Percentiles rank a stretch among this genome's conserved stretches.
Evolutionary conservation across 495 filamentous ascomycete genomes (phyloP).

Genomic region (Neurospora tetraspora): DNA sequence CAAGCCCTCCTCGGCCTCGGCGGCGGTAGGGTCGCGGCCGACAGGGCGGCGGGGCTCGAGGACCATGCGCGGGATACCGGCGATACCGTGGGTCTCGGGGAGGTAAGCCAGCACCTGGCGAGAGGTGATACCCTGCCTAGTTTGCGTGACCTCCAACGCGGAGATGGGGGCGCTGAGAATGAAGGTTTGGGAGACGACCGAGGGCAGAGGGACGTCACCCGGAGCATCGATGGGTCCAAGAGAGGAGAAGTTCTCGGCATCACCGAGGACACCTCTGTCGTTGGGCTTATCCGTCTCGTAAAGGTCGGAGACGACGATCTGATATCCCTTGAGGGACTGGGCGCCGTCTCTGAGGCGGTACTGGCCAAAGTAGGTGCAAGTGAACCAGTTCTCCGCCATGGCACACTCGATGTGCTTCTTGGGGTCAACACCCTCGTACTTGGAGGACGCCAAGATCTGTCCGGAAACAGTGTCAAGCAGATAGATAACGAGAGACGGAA

Average conservation of each 20-base stretch:
- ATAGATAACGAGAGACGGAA: constrained; percentile 53
- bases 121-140: constrained; percentile 84
- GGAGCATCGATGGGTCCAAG: constrained; percentile 43
- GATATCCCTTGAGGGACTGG: constrained; percentile 67
- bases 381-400: constrained; percentile 91
- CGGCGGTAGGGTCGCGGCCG: constrained; percentile 68
- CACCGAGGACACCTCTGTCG: constrained; percentile 70
- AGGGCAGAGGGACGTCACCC: constrained; percentile 42
- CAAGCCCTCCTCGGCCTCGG: constrained; percentile 77
- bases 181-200: constrained; percentile 68
- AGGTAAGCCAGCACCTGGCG: constrained; percentile 73
- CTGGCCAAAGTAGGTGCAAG: constrained; percentile 75
- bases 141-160: constrained; percentile 74
- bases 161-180: constrained; percentile 67
- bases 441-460: constrained; percentile 57
- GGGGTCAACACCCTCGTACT: constrained; percentile 64
- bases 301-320: constrained; percentile 77
- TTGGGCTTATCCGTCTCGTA: constrained; percentile 79
- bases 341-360: constrained; percentile 38
- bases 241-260: constrained; percentile 61
- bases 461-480: constrained; percentile 84
- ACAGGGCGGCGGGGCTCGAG: constrained; percentile 86
- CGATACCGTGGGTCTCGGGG: constrained; percentile 56
- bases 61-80: constrained; percentile 65
- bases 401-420: constrained; percentile 63